Percentiles rank a stretch among this genome's conserved stretches.
These are phyloP conservation scores for Stylosanthes scabra DNA, from an alignment of 331 rosid species.

Conservation along the genomic window DNA sequence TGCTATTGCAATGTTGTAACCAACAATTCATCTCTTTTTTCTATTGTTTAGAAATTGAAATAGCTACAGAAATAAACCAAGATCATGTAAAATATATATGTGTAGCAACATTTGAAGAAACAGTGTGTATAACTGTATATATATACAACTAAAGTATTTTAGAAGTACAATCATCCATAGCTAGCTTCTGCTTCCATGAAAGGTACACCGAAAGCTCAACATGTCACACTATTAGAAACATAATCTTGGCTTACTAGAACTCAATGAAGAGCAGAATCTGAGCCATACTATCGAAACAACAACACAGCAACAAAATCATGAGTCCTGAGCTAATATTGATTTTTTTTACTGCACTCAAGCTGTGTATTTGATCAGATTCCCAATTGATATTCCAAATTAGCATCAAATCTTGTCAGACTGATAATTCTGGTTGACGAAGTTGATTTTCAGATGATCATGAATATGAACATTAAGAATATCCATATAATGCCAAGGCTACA, in stretches of 20 bases:
- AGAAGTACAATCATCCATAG: too few species aligned
- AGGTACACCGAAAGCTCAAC: too few species aligned
- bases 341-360: slow-evolving; percentile 32
- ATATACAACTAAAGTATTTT: too few species aligned
- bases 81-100: neutral
- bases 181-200: too few species aligned
- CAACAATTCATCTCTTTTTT: neutral
- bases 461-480: slow-evolving; percentile 35
- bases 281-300: neutral
- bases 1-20: slow-evolving; percentile 13
- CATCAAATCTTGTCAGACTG: slow-evolving; percentile 33
- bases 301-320: slow-evolving; percentile 40
- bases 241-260: too few species aligned
- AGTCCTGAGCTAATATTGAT: slow-evolving; percentile 19
- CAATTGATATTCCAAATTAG: slow-evolving; percentile 23
- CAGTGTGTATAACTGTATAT: too few species aligned
- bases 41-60: neutral
- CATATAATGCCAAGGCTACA: slow-evolving; percentile 47
- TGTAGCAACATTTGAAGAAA: neutral
- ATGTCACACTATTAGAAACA: too few species aligned
- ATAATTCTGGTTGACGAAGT: slow-evolving; percentile 15
- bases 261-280: too few species aligned
- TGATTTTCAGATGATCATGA: neutral
- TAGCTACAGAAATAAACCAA: too few species aligned
- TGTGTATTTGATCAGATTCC: slow-evolving; percentile 36